A percentile compares a stretch with the other conserved stretches of the same genome.
These are phyloP conservation scores for Suhomyces prunicola DNA, from an alignment of 805 yeast species.

Conservation along the genomic window DNA sequence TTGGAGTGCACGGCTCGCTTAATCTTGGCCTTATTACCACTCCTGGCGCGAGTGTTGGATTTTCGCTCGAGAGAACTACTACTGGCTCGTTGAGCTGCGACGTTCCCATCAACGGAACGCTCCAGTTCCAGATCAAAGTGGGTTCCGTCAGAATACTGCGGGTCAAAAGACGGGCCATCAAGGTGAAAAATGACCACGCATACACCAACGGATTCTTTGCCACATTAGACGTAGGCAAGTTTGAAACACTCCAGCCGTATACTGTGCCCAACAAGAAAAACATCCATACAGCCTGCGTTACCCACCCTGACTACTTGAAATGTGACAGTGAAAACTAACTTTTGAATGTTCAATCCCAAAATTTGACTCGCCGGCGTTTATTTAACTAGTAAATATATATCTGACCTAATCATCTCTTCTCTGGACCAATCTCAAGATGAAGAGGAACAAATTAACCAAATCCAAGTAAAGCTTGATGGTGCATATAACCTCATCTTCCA, in stretches of 20 bases:
- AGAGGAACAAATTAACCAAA: slow-evolving; percentile 74
- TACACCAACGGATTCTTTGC: not conserved
- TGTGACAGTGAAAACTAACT: no score
- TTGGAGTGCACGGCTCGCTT: not conserved
- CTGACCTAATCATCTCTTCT: slow-evolving; percentile 12
- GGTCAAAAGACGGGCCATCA: not conserved
- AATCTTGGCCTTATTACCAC: not conserved
- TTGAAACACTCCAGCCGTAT: not conserved
- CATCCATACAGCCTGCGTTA: slow-evolving; percentile 9
- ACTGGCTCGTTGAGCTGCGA: slow-evolving; percentile 6
- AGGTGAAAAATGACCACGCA: not conserved
- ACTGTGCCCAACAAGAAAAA: not conserved
- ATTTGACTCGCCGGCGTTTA: not conserved
- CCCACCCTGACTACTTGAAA: not conserved
- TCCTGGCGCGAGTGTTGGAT: not conserved
- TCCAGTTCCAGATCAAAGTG: slow-evolving; percentile 8
- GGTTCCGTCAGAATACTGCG: not conserved
- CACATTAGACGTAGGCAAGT: slow-evolving; percentile 4
- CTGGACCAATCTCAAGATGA: slow-evolving; percentile 64
- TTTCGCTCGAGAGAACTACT: not conserved
- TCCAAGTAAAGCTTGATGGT: slow-evolving; percentile 78
- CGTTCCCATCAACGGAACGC: slow-evolving; percentile 4
- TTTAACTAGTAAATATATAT: not conserved
- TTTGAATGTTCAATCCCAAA: no score
- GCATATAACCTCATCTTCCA: slow-evolving; percentile 85